phyloP scores from a whole-genome alignment of 2,329 filamentous ascomycete genomes.

The Aspergillus candidus region DNA sequence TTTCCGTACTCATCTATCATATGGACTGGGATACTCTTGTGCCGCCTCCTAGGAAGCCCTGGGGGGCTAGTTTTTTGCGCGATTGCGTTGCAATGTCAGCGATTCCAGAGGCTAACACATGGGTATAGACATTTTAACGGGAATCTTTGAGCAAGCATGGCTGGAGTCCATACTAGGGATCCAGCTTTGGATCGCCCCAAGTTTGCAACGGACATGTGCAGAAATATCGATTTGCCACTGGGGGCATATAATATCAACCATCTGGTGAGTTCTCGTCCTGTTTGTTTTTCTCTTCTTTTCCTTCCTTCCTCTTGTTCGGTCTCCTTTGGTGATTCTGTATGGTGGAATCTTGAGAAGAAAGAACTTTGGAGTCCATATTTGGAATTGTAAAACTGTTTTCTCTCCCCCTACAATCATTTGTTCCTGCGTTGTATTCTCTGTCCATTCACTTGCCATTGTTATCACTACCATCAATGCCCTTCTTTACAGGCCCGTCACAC shows the following conservation, averaged over 20 bases:
- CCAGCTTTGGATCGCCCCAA: conserved; percentile 18
- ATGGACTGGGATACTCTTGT: too few relatives aligned
- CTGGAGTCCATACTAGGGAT: conserved; percentile 8
- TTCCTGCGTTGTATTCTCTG: too few relatives aligned
- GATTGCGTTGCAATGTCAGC: too few relatives aligned
- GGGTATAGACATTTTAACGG: not conserved
- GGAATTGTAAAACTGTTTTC: too few relatives aligned
- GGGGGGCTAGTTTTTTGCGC: too few relatives aligned
- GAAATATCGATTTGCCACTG: conserved; percentile 20
- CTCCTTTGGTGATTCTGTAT: too few relatives aligned
- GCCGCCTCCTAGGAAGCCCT: too few relatives aligned
- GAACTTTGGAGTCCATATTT: not conserved
- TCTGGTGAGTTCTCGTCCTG: conserved; percentile 15
- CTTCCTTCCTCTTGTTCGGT: too few relatives aligned
- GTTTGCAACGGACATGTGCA: conserved; percentile 17
- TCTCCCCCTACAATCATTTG: too few relatives aligned
- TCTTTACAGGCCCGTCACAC: not conserved
- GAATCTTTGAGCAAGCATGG: not conserved
- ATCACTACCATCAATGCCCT: not conserved
- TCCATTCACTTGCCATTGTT: not conserved
- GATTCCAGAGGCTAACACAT: too few relatives aligned
- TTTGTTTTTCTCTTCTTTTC: not conserved
- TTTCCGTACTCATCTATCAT: too few relatives aligned
- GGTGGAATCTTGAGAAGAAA: not conserved
- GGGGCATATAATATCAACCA: conserved; percentile 19